Base-by-base conservation (phyloP, 2,329 filamentous ascomycete genomes). In the Talaromyces pinophilus region DNA sequence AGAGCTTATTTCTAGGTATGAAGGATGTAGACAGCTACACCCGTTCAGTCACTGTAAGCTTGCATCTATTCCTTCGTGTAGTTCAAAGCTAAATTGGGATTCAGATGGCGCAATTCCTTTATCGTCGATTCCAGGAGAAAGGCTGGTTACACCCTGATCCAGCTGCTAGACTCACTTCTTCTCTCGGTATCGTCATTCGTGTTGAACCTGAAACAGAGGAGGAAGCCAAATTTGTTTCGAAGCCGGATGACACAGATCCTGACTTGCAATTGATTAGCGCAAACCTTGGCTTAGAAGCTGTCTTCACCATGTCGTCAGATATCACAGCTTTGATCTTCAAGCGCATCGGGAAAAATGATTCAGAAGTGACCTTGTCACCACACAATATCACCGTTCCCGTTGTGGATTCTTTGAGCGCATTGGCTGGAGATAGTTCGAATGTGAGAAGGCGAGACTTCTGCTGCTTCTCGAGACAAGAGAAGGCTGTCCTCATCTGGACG, bases 281-380 rank as follows among this genome's bases (percentile, higher is more conserved):
- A 52, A 57, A 44, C 13, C 64, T 66, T 25, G 60, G 64, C 30
- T 30, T 66, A 2, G 42, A 57, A 11, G 52, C 60, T 13, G 35
- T 63, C 17, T 63, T 66, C 44, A 66, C 64, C 5, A 66, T 66
- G 64, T 66, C 64, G 1, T 66, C 64, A 15, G 64, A 66, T 35
- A 66, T 66, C 42, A 66, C 64, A 19, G 42, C 64, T 33, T 59
- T 66, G 22, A 40, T 66, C 44, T 66, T 66, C 19, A 66, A 66
- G 44, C 52, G 64, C n/a, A 59, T 66, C 30, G 64, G 64, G 15
- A 57, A 62, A 17, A 63, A 30, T 10, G 64, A 66, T 30, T 59
- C 64, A 15, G 64, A 66, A 42, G 52, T 66, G 15, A 66, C 64
- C 15, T 19, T 66, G 17, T 63, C 64, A 44, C 64, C 64, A 11